Evolutionary conservation across 116 monocot genomes (phyloP).

Genomic region (Cymodocea nodosa): DNA sequence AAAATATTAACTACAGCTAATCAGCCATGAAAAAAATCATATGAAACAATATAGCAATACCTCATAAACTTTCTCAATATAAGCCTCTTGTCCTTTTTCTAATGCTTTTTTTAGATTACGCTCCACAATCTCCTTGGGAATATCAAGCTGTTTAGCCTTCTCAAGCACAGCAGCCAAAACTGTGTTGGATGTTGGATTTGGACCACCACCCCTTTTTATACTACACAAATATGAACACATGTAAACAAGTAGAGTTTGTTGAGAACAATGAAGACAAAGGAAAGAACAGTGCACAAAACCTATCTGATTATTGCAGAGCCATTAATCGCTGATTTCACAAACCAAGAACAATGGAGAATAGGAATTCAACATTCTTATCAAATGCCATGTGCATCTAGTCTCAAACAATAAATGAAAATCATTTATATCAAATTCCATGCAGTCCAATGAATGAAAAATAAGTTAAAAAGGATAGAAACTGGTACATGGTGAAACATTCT

Average conservation of each 20-base stretch:
- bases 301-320: too few relatives aligned
- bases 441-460: too few relatives aligned
- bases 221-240: constrained; percentile 21
- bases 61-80: constrained; percentile 89
- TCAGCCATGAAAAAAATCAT: not conserved
- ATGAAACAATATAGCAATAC: constrained; percentile 13
- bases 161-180: constrained; percentile 70
- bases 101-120: constrained; percentile 87
- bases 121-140: constrained; percentile 87
- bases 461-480: too few relatives aligned
- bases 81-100: constrained; percentile 89
- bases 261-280: too few relatives aligned
- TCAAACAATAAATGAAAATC: too few relatives aligned
- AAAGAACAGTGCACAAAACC: too few relatives aligned
- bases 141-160: constrained; percentile 90
- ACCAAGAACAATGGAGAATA: too few relatives aligned
- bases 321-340: too few relatives aligned
- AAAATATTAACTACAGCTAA: not conserved
- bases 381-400: too few relatives aligned
- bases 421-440: too few relatives aligned
- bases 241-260: not conserved
- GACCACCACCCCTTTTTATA: constrained; percentile 84
- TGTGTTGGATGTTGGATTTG: constrained; percentile 71
- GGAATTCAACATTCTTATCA: too few relatives aligned
- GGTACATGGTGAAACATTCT: too few relatives aligned